phyloP scores from a whole-genome alignment of 2,329 filamentous ascomycete genomes.

The Daldinia sp. region DNA sequence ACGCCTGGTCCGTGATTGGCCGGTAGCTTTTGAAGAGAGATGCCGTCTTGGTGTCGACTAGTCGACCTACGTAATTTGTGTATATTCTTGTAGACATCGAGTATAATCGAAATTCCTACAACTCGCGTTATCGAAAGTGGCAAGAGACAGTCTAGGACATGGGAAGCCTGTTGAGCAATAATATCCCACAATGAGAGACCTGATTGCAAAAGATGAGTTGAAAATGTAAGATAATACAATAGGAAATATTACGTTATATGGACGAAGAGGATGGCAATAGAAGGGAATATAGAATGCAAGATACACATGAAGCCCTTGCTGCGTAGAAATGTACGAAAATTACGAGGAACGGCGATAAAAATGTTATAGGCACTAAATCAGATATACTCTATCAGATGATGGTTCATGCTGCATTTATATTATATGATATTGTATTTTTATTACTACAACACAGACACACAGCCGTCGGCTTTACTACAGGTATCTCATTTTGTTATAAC shows the following conservation, averaged over 20 bases:
- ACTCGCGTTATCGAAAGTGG: background rate
- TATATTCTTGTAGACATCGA: background rate
- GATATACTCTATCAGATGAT: background rate
- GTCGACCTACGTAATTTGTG: background rate
- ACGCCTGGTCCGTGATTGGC: constrained; percentile 23
- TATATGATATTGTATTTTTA: background rate
- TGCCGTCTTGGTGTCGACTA: background rate
- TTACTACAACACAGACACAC: constrained; percentile 25
- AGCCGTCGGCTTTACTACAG: background rate
- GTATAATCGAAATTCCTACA: background rate
- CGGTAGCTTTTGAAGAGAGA: background rate
- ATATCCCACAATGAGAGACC: too few species aligned
- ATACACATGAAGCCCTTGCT: background rate
- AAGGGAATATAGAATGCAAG: background rate
- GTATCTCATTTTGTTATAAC: background rate
- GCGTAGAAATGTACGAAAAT: background rate
- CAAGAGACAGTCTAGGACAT: background rate
- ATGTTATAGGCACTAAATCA: too few species aligned
- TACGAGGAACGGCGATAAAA: too few species aligned
- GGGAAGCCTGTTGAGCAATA: too few species aligned
- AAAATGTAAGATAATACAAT: too few species aligned
- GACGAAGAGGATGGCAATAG: too few species aligned
- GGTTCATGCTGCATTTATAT: background rate
- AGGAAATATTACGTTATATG: too few species aligned
- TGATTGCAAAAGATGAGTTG: too few species aligned